phyloP scores from a whole-genome alignment of 2,329 filamentous ascomycete genomes.

The Colletotrichum lini region DNA sequence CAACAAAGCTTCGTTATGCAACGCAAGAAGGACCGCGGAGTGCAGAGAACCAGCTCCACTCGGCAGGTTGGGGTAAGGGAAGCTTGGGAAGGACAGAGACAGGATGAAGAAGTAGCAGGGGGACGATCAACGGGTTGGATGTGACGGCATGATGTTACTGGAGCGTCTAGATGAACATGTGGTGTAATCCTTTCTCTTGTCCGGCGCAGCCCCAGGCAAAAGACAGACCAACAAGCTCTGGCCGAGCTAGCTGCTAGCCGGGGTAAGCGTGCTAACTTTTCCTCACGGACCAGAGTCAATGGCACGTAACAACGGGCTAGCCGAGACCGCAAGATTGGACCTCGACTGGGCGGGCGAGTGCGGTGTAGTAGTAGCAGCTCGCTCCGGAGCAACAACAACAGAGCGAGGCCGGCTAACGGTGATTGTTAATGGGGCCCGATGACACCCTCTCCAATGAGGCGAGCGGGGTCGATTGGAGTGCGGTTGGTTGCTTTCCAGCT shows the following conservation, averaged over 20 bases:
- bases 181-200: constrained; percentile 36
- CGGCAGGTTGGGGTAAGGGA: constrained; percentile 14
- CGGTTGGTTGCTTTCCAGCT: constrained; percentile 28
- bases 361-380: constrained; percentile 8
- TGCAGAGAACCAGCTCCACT: constrained; percentile 37
- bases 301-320: constrained; percentile 9
- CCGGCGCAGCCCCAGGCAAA: constrained; percentile 19
- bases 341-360: constrained; percentile 6
- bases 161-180: constrained; percentile 42
- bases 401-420: constrained; percentile 10
- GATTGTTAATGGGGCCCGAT: constrained; percentile 24
- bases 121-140: constrained; percentile 23
- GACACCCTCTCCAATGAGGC: constrained; percentile 36
- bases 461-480: constrained; percentile 31
- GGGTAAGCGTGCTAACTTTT: constrained; percentile 8
- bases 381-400: constrained; percentile 31
- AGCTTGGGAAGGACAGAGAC: not conserved
- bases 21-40: constrained; percentile 6
- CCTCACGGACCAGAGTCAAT: constrained; percentile 3
- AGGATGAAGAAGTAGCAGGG: constrained; percentile 24
- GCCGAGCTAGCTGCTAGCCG: constrained; percentile 6
- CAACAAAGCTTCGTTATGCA: constrained; percentile 15
- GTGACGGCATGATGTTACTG: constrained; percentile 40
- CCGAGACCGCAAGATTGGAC: constrained; percentile 16
- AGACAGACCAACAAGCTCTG: constrained; percentile 20